Conservation (phyloP, 2,329 filamentous ascomycete species). For the Aspergillus jensenii region DNA sequence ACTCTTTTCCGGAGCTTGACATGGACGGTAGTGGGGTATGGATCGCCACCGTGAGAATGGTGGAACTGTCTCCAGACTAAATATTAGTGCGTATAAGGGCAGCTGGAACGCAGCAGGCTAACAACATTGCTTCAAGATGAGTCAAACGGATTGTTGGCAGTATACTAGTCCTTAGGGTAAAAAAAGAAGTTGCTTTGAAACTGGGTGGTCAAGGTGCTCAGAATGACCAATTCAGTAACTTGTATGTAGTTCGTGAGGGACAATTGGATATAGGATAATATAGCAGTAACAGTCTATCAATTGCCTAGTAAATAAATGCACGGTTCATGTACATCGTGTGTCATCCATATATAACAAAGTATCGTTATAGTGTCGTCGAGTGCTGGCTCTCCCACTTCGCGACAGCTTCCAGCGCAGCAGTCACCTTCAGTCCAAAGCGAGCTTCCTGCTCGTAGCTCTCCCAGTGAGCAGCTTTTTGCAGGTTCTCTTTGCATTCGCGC, state of each 20-base stretch:
- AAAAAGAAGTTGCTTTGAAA: no score
- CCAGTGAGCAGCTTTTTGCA: slow-evolving; percentile 60
- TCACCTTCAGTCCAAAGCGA: slow-evolving; percentile 51
- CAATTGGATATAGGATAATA: no score
- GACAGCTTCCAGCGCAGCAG: slow-evolving; percentile 46
- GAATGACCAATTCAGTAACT: not conserved
- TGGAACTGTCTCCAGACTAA: not conserved
- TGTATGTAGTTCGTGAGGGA: no score
- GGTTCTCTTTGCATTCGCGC: slow-evolving; percentile 54
- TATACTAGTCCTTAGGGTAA: no score
- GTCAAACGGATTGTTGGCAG: not conserved
- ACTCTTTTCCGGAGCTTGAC: slow-evolving; percentile 15
- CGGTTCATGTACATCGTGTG: slow-evolving; percentile 3
- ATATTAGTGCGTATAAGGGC: not conserved
- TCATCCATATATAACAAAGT: slow-evolving; percentile 3
- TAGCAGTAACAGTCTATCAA: not conserved
- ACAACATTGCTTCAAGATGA: not conserved
- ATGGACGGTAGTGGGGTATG: not conserved
- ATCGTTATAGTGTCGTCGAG: slow-evolving; percentile 14
- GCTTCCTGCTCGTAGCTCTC: slow-evolving; percentile 64
- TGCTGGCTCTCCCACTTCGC: slow-evolving; percentile 42
- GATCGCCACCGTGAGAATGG: not conserved
- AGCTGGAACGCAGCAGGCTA: not conserved
- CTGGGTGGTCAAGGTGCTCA: not conserved
- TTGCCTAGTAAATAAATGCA: slow-evolving; percentile 7